Conservation (phyloP, 208 protist genomes). For the Acanthamoeba royreba region DNA sequence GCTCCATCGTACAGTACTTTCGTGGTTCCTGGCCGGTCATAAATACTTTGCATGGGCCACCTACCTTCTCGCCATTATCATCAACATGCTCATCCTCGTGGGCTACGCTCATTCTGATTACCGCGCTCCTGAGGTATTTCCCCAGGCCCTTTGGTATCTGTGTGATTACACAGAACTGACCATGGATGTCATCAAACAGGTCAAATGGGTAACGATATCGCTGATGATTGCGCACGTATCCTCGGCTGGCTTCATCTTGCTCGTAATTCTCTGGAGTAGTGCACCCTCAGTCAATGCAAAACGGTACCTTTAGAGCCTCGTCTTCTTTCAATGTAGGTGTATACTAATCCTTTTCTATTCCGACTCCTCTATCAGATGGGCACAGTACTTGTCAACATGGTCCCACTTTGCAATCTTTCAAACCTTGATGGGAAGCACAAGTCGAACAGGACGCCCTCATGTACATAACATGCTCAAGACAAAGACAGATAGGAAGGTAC, state of each 20-base stretch:
- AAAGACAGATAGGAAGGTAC: constrained; percentile 9
- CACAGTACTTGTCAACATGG: background rate
- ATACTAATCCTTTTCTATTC: too few relatives aligned
- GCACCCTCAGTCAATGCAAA: background rate
- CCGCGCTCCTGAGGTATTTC: background rate
- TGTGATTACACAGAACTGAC: too few relatives aligned
- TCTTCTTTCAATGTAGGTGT: background rate
- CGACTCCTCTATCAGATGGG: background rate
- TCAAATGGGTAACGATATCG: background rate
- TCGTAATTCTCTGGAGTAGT: background rate
- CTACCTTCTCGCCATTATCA: background rate
- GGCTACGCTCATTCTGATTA: background rate
- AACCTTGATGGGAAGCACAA: background rate
- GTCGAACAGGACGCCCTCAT: background rate
- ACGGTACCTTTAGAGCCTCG: too few relatives aligned
- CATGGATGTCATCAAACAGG: too few relatives aligned
- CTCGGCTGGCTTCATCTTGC: background rate
- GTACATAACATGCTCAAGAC: constrained; percentile 39
- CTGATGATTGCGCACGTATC: background rate
- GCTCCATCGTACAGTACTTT: background rate
- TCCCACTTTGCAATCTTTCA: background rate
- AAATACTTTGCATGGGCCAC: constrained; percentile 7
- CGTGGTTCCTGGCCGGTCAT: background rate
- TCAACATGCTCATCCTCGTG: constrained; percentile 1
- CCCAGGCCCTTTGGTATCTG: background rate